Evolutionary conservation across 108 stramenopile species (phyloP), one percentile per base, ranked within the genome.

Genomic region (Cylindrotheca closterium): DNA sequence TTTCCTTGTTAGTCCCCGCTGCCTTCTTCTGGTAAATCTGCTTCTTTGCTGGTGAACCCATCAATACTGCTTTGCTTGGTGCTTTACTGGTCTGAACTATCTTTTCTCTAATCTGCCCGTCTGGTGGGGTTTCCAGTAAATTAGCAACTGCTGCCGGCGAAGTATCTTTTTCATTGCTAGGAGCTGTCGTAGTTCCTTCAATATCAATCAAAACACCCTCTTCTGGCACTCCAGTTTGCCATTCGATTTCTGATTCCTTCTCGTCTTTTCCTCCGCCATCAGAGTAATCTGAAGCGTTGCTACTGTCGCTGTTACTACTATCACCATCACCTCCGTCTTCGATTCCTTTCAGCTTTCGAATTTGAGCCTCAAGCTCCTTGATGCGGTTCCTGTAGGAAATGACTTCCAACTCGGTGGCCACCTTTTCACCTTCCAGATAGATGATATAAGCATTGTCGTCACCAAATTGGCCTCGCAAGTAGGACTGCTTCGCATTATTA

Each of bases 321-420:
- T 60, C 58, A 1, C 60, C 58, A 23, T 65, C 63, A 51, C 57
- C 58, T 0, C 60, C 51, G 23, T 34, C 58, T 21, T 52, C 30
- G 3, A 1, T 49, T 25, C 45, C 73, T 4, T 53, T 74, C 28
- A 66, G 54, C 4, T 34, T 51, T 5, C 51, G 45, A 17, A 72
- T 48, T 50, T 55, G 28, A 30, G 34, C 51, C 55, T 74, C 65
- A 42, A 74, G 31, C 22, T 65, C 60, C 22, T 60, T 34, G 24
- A 50, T 34, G 4, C 73, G 58, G 37, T 45, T 26, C 34, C 61
- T 65, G 56, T 50, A 67, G 23, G 58, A 60, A 29, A 33, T 30
- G 8, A 74, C 19, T 50, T 74, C 73, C 29, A 66, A 54, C 46
- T 74, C 73, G 29, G 58, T 60, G 26, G 55, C 34, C 23, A 49